Evolutionary conservation across 2,329 filamentous ascomycete species (phyloP).

Genomic region (Lomentospora prolificans): DNA sequence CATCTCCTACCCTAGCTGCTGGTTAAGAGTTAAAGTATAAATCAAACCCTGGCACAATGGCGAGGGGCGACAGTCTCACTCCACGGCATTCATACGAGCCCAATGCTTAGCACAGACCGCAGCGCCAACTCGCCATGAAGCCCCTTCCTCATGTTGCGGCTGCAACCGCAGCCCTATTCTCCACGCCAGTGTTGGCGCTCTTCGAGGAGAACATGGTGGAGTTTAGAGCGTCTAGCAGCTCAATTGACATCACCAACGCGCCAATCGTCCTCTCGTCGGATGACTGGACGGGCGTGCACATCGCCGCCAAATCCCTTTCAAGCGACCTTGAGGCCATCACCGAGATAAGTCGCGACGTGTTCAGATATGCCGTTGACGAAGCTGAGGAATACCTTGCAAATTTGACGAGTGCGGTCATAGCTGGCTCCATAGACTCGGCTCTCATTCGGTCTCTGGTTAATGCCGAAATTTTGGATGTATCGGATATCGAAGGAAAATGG

Average conservation of each 20-base stretch:
- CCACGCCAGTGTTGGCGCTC: neutral
- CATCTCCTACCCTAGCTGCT: too few species aligned
- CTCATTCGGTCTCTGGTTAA: slow-evolving; percentile 49
- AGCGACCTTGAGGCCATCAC: slow-evolving; percentile 19
- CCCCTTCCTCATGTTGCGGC: neutral
- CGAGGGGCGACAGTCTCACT: too few species aligned
- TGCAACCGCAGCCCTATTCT: neutral
- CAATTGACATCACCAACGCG: slow-evolving; percentile 19
- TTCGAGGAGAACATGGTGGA: neutral
- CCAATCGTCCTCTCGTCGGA: slow-evolving; percentile 20
- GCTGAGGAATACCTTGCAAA: slow-evolving; percentile 31
- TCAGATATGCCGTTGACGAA: slow-evolving; percentile 12
- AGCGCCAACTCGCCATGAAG: slow-evolving; percentile 2
- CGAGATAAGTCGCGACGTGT: neutral
- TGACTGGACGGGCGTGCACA: slow-evolving; percentile 22
- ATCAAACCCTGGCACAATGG: too few species aligned
- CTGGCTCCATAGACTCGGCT: slow-evolving; percentile 56
- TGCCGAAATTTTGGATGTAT: slow-evolving; percentile 36
- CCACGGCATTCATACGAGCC: too few species aligned
- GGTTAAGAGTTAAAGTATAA: too few species aligned
- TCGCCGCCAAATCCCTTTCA: slow-evolving; percentile 22
- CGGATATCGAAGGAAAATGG: slow-evolving; percentile 52
- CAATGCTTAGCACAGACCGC: too few species aligned
- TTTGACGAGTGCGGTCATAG: slow-evolving; percentile 50
- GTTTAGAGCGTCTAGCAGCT: neutral